Evolutionary conservation across 495 filamentous ascomycete species (phyloP).

Genomic region (Bathelium albidoporum): DNA sequence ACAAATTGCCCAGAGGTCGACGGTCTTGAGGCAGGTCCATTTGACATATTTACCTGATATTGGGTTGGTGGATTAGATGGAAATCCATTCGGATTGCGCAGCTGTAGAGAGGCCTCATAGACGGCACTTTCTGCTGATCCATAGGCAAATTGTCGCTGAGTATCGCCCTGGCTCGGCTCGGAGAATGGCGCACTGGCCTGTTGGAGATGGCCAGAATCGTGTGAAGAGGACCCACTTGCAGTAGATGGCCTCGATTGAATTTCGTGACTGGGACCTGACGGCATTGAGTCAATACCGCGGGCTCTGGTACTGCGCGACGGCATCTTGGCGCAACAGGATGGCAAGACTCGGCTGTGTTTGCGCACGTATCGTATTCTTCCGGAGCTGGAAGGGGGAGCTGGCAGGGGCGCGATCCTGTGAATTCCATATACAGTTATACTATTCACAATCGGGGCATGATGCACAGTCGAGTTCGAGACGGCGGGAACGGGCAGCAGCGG

Average conservation of each 20-base stretch:
- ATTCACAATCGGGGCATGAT: neutral
- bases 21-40: slow-evolving; percentile 12
- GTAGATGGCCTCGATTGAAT: slow-evolving; percentile 65
- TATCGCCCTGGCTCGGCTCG: slow-evolving; percentile 3
- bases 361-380: neutral
- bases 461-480: neutral
- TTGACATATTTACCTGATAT: neutral
- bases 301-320: neutral
- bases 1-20: neutral
- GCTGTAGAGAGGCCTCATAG: neutral
- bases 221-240: slow-evolving; percentile 2
- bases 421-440: neutral
- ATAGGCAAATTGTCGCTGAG: neutral
- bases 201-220: slow-evolving; percentile 7
- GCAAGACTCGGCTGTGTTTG: neutral
- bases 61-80: neutral
- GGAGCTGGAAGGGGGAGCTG: neutral
- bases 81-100: neutral
- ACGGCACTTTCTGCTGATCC: neutral
- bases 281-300: neutral
- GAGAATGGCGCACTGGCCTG: neutral
- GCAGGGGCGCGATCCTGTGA: neutral
- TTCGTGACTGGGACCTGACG: slow-evolving; percentile 38
- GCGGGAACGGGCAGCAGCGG: neutral
- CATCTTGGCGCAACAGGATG: neutral